A percentile compares a stretch with the other conserved stretches of the same genome.
Evolutionary conservation across 1,139 yeast species (phyloP).

Genomic region (Pichia kudriavzevii): DNA sequence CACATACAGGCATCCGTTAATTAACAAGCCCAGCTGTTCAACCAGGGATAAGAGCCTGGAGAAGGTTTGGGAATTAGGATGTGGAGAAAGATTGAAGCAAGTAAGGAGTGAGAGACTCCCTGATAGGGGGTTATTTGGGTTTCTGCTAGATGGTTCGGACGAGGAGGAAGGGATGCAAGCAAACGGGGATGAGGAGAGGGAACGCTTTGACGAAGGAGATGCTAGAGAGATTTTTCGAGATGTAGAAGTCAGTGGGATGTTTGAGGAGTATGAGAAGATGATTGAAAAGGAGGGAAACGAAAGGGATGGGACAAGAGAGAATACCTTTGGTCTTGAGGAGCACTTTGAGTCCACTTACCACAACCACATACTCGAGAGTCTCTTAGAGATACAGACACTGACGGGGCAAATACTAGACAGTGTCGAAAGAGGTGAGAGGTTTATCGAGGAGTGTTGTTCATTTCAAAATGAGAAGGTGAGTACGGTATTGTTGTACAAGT

Average conservation of each 20-base stretch:
- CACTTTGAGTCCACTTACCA: slow-evolving; percentile 19
- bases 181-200: background rate
- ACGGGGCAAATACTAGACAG: slow-evolving; percentile 48
- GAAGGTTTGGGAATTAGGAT: slow-evolving; percentile 40
- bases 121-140: slow-evolving; percentile 17
- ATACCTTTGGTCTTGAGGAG: background rate
- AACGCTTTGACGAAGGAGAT: background rate
- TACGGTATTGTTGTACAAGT: slow-evolving; percentile 40
- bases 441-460: slow-evolving; percentile 58
- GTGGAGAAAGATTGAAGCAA: slow-evolving; percentile 42
- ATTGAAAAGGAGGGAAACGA: slow-evolving; percentile 10
- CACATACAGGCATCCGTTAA: slow-evolving; percentile 59
- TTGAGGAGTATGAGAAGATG: background rate
- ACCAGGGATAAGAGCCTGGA: slow-evolving; percentile 28
- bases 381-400: slow-evolving; percentile 57
- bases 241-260: too few relatives aligned
- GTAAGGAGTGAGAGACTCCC: slow-evolving; percentile 19
- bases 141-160: slow-evolving; percentile 7
- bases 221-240: too few relatives aligned
- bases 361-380: slow-evolving; percentile 41
- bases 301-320: slow-evolving; percentile 10
- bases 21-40: slow-evolving; percentile 30
- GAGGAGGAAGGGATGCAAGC: background rate
- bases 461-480: slow-evolving; percentile 66
- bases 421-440: slow-evolving; percentile 46